phyloP scores from a whole-genome alignment of 2,329 filamentous ascomycete species.

The Botrytis paeoniae region DNA sequence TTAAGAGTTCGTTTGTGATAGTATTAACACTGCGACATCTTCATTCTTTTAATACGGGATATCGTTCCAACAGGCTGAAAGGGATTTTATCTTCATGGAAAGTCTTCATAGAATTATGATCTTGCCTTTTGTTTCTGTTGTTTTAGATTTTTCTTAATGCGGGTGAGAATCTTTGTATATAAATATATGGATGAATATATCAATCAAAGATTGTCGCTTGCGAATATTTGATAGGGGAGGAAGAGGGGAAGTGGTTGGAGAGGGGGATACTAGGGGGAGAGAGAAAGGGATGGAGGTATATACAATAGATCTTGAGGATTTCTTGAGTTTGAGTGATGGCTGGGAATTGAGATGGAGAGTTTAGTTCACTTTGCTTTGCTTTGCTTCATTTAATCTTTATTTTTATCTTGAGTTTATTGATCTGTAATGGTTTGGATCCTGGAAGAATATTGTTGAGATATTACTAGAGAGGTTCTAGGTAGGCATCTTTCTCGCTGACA shows the following conservation, averaged over 20 bases:
- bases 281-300: not conserved
- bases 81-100: rapidly evolving
- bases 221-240: no score
- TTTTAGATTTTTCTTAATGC: not conserved
- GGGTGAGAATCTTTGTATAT: not conserved
- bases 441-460: not conserved
- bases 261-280: no score
- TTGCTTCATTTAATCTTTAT: not conserved
- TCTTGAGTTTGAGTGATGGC: not conserved
- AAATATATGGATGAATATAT: no score
- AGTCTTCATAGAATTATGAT: not conserved
- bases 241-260: no score
- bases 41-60: no score
- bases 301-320: not conserved
- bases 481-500: not conserved
- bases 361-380: not conserved
- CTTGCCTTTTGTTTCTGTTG: rapidly evolving
- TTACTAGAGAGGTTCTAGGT: not conserved
- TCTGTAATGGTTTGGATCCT: not conserved
- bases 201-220: no score
- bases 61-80: not conserved
- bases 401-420: not conserved
- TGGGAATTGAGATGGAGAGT: not conserved
- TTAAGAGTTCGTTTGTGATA: not conserved
- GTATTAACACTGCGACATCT: no score